These are phyloP conservation scores for Seiridium unicorne DNA, from an alignment of 2,329 filamentous ascomycete species.

Conservation along the genomic window DNA sequence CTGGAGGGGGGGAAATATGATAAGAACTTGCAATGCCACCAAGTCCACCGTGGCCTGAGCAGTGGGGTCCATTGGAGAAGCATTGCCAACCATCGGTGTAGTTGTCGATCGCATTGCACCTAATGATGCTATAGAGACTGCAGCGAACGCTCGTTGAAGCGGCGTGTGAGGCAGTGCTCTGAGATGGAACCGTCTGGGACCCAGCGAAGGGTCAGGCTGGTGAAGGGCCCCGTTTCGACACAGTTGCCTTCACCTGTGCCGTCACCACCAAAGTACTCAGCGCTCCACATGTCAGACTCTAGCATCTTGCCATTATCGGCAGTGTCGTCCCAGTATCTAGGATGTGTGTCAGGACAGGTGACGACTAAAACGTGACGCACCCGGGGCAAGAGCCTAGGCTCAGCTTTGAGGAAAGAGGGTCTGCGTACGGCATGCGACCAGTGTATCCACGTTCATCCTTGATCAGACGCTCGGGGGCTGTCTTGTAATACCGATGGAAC, in stretches of 20 bases:
- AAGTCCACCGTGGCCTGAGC: slow-evolving; percentile 17
- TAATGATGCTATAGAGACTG: neutral
- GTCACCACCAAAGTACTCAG: slow-evolving; percentile 1
- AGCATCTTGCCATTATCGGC: neutral
- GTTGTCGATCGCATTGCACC: neutral
- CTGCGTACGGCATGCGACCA: slow-evolving; percentile 13
- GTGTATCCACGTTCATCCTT: slow-evolving; percentile 16
- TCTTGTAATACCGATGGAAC: slow-evolving; percentile 15
- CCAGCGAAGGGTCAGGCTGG: slow-evolving; percentile 3
- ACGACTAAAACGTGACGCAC: neutral
- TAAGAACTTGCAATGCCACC: slow-evolving; percentile 10
- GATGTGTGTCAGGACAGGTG: neutral
- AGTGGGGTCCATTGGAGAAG: neutral
- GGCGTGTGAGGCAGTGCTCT: slow-evolving; percentile 2
- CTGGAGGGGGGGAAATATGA: too few relatives aligned
- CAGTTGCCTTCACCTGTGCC: neutral
- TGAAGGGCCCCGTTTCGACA: neutral
- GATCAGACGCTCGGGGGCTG: slow-evolving; percentile 10
- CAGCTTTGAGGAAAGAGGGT: neutral
- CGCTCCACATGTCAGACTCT: neutral
- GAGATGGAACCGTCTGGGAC: neutral
- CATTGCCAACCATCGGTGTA: neutral
- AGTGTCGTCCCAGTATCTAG: neutral
- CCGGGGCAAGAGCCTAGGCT: neutral
- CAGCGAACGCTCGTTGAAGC: neutral